phyloP scores from a whole-genome alignment of 345 rosid genomes.

The Lumnitzera racemosa region DNA sequence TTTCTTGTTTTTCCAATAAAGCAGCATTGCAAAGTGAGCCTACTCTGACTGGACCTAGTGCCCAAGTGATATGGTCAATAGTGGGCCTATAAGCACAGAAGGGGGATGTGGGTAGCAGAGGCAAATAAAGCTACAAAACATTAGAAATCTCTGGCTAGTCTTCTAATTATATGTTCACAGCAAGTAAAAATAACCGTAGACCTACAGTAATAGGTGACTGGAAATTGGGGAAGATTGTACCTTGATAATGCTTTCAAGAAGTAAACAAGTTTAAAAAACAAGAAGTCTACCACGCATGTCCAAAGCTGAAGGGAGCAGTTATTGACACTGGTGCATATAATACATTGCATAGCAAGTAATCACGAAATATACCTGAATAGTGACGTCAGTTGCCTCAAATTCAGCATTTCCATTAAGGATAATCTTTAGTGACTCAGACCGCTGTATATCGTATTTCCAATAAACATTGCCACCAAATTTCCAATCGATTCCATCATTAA shows the following conservation, averaged over 20 bases:
- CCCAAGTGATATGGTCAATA: too few relatives aligned
- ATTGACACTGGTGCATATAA: neutral
- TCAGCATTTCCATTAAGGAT: constrained; percentile 87
- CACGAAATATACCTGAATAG: constrained; percentile 45
- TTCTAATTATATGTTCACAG: too few relatives aligned
- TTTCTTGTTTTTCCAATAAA: too few relatives aligned
- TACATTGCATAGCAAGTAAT: neutral
- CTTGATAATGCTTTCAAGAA: too few relatives aligned
- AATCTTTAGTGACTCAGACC: constrained; percentile 59
- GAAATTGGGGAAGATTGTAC: too few relatives aligned
- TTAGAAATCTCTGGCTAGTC: too few relatives aligned
- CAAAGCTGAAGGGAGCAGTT: too few relatives aligned
- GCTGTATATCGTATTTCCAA: constrained; percentile 77
- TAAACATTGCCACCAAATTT: constrained; percentile 53
- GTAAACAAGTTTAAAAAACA: too few relatives aligned
- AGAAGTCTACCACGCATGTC: too few relatives aligned
- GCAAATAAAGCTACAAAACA: neutral
- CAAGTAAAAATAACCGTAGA: neutral
- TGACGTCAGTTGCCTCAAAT: constrained; percentile 72
- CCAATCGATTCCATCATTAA: constrained; percentile 83
- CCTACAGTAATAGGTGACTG: neutral
- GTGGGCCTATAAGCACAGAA: too few relatives aligned
- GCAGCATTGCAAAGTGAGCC: too few relatives aligned
- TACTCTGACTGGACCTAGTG: too few relatives aligned
- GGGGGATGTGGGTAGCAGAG: neutral